These are phyloP conservation scores for Schizonepeta tenuifolia DNA, from an alignment of 257 asterid species.

Conservation along the genomic window DNA sequence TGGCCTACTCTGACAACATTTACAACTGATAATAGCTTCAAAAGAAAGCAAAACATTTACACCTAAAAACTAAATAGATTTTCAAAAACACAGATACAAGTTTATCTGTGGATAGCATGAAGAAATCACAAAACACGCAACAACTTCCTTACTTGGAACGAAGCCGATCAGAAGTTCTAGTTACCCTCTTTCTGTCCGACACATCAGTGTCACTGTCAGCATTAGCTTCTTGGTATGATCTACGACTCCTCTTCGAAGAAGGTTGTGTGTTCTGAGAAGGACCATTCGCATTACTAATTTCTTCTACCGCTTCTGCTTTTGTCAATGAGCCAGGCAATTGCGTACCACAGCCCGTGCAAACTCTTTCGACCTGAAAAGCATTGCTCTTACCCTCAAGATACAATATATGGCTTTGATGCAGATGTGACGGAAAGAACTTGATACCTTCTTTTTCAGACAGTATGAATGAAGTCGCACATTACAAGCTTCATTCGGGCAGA, in stretches of 20 bases:
- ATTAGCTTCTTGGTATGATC: conserved; percentile 31
- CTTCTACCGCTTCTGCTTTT: conserved; percentile 51
- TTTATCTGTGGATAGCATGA: neutral
- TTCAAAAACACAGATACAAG: neutral
- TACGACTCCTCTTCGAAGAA: conserved; percentile 39
- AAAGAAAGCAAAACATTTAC: neutral
- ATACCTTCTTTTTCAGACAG: conserved; percentile 82
- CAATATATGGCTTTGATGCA: neutral
- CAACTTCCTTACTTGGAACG: conserved; percentile 34
- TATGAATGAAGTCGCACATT: conserved; percentile 67
- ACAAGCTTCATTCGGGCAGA: conserved; percentile 74
- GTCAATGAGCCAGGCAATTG: conserved; percentile 52
- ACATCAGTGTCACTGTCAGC: conserved; percentile 19
- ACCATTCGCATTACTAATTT: conserved; percentile 3
- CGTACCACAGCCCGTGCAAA: conserved; percentile 72
- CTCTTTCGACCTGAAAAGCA: conserved; percentile 54
- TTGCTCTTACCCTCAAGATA: neutral
- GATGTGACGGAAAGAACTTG: conserved; percentile 7
- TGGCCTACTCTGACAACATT: neutral
- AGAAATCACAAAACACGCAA: conserved; percentile 15
- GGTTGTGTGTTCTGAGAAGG: conserved; percentile 21
- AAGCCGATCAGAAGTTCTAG: conserved; percentile 58
- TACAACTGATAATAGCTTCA: neutral
- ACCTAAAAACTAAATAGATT: neutral
- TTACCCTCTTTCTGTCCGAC: conserved; percentile 41